phyloP scores from a whole-genome alignment of 2,329 filamentous ascomycete species.

The Pseudogymnoascus sp. region DNA sequence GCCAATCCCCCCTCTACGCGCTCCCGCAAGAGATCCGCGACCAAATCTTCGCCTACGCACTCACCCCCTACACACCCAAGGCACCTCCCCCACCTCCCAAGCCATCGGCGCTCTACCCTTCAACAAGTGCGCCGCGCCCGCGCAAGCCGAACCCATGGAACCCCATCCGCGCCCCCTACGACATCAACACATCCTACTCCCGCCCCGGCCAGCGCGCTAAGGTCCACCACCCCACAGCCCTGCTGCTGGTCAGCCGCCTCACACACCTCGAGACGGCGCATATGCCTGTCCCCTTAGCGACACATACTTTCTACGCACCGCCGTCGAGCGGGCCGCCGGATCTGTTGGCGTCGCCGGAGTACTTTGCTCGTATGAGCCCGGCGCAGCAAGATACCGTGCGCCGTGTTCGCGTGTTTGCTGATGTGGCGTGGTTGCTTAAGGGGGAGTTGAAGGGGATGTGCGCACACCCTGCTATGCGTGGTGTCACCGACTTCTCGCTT shows the following conservation, averaged over 20 bases:
- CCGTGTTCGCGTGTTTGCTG: background rate
- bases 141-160: constrained; percentile 6
- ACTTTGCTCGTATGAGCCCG: background rate
- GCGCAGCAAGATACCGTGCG: background rate
- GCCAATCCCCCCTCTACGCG: background rate
- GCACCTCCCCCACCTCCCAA: background rate
- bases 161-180: constrained; percentile 2
- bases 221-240: background rate
- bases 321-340: background rate
- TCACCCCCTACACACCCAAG: background rate
- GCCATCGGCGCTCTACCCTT: background rate
- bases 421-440: background rate
- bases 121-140: background rate
- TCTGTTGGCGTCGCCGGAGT: background rate
- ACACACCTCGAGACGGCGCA: too few relatives aligned
- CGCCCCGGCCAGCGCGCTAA: background rate
- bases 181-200: background rate
- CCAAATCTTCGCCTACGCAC: constrained; percentile 2
- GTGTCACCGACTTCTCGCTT: background rate
- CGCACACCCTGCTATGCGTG: background rate
- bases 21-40: constrained; percentile 6
- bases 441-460: background rate
- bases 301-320: background rate
- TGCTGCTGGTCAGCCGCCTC: too few relatives aligned
- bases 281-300: too few relatives aligned